Base-by-base conservation (phyloP, 305 asterid genomes). In the Ajuga reptans region DNA sequence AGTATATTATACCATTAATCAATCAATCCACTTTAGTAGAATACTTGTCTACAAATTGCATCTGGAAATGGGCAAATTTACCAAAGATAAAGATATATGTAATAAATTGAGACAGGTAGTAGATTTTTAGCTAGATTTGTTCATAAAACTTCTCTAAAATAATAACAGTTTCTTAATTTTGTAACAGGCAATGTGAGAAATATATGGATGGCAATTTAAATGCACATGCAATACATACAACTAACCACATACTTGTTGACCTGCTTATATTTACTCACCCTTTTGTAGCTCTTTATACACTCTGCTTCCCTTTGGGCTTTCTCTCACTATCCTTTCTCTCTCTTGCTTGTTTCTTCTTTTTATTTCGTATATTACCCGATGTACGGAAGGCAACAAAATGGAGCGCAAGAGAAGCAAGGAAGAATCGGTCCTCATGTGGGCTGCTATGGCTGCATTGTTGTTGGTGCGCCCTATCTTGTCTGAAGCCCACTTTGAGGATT, bases 211-310 rank as follows among this genome's bases (percentile, higher is more conserved):
- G 56, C 0, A 76, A 47, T 73, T 68, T 85, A 76, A 85, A 87
- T 86, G 94, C 90, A 21, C 68, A 83, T 77, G 86, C 82, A 70
- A 61, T 72, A 58, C 53, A 64, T 64, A 61, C 97, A 91, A 82
- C 97, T 79, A 89, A 89, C 95, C 85, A 75, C 88, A 71, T 58
- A 75, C 88, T 60, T 16, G 58, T 79, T 79, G 79, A 84, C 83
- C 95, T 79, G 89, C 71, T 83, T 72, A 62, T 79, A 84, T 81
- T 82, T 82, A 87, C 83, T 85, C 76, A 39, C 49, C 49, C 79
- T 73, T 71, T 56, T 27, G 31, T 61, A 29, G 9, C 69, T 75
- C 89, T 80, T 79, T 87, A 84, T 84, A 87, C 71, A 31, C 36
- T n/a, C n/a, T n/a, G n/a, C n/a, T n/a, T n/a, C n/a, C n/a, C n/a